Conservation (phyloP, 75 land plant genomes). For the Cryptomeria japonica region DNA sequence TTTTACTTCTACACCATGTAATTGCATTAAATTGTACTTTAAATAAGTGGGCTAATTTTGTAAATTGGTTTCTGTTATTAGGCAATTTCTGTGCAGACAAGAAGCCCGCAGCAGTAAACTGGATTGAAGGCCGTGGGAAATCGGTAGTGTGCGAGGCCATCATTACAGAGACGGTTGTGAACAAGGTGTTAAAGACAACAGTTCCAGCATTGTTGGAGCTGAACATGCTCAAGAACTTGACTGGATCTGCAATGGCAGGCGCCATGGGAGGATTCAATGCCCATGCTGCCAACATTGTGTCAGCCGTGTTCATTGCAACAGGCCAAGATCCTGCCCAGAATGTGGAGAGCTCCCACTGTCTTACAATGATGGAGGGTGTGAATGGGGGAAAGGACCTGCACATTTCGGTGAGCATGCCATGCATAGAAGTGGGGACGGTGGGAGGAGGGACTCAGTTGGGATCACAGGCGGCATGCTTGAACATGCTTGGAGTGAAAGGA, state of each 20-base stretch:
- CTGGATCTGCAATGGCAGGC: constrained; percentile 86
- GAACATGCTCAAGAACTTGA: constrained; percentile 78
- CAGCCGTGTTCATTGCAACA: constrained; percentile 74
- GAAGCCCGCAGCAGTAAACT: constrained; percentile 67
- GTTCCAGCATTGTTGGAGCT: constrained; percentile 81
- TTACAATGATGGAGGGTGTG: constrained; percentile 65
- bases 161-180: constrained; percentile 63
- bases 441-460: constrained; percentile 88
- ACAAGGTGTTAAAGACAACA: constrained; percentile 68
- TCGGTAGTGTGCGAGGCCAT: constrained; percentile 77
- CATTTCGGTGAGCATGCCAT: constrained; percentile 47
- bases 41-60: neutral
- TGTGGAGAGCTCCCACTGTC: constrained; percentile 79
- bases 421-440: constrained; percentile 68
- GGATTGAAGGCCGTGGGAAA: constrained; percentile 80
- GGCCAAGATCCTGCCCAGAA: constrained; percentile 90
- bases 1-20: neutral
- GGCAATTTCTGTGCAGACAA: constrained; percentile 62
- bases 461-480: constrained; percentile 76
- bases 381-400: constrained; percentile 69
- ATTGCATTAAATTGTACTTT: neutral
- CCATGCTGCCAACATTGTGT: constrained; percentile 82
- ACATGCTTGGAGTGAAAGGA: constrained; percentile 31
- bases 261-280: constrained; percentile 85
- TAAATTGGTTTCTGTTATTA: neutral